Base-by-base conservation (phyloP, 2,329 filamentous ascomycete species). In the Ophiostoma quercus region DNA sequence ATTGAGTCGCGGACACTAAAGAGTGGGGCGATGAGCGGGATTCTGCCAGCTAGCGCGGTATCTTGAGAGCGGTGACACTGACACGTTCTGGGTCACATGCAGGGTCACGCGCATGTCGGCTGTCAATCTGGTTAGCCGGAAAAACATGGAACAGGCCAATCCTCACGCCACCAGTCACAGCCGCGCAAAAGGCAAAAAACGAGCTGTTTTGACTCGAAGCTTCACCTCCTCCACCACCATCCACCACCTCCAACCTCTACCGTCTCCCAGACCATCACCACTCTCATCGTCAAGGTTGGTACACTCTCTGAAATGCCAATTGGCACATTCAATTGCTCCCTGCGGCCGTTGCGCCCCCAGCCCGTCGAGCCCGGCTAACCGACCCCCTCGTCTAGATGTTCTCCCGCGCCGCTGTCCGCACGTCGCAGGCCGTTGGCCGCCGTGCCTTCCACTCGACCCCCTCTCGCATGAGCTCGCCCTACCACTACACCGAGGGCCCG, bases 401-500 rank as follows among this genome's bases (percentile, higher is more conserved):
- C 81, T 87, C 92, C 83, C 86, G 87, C 79, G 85, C 84, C 80
- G 82, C 80, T 76, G 79, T 83, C 76, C 82, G 85, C 80, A 81
- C 87, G 79, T 87, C 89, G 79, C 88, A 83, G 72, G 73, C 74
- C 69, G 73, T 76, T 71, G 87, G 90, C 86, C 92, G 93, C 84
- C 94, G 95, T 82, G 92, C 90, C 84, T 97, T 99, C 90, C 90
- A 93, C 82, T 88, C 92, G 78, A 96, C 94, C 80, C 92, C 92
- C 72, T 74, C 90, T 79, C 92, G 92, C 81, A 84, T 96, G 80
- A 87, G 85, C 77, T 96, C 92, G 80, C 94, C 94, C 74, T 97
- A 96, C 90, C 95, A 99, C 87, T 99, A 99, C 85, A 90, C 94
- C 76, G 94, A 98, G 85, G 95, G 94, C 74, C 92, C 94, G 78